phyloP scores from a whole-genome alignment of 129 eudicot genomes.

The Flaveria brownii region DNA sequence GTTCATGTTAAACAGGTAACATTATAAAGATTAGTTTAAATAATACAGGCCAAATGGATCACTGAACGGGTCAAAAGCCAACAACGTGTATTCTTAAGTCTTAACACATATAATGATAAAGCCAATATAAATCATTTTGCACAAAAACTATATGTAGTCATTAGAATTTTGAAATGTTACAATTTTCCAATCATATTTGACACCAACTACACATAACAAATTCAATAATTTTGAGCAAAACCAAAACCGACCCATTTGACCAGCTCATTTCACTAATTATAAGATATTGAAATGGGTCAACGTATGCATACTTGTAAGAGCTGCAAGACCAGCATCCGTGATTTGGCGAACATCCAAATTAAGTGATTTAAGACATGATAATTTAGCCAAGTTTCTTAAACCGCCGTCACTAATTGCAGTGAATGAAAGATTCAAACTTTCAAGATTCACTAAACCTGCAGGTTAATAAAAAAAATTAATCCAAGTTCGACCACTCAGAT shows the following conservation, averaged over 20 bases:
- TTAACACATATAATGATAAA: background rate
- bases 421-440: constrained; percentile 90
- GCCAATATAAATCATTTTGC: background rate
- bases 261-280: background rate
- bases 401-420: constrained; percentile 83
- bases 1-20: background rate
- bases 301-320: constrained; percentile 67
- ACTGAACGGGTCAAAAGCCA: background rate
- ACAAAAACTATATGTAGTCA: background rate
- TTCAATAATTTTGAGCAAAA: background rate
- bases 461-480: background rate
- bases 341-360: constrained; percentile 93
- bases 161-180: background rate
- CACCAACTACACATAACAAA: background rate
- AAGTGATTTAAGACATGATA: constrained; percentile 71
- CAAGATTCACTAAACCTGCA: constrained; percentile 69
- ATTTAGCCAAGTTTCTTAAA: constrained; percentile 61
- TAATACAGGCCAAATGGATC: background rate
- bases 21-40: background rate
- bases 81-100: background rate
- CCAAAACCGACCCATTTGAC: background rate
- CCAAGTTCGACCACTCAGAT: background rate
- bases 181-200: background rate
- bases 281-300: background rate
- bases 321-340: constrained; percentile 91